Conservation (phyloP, 202 grass and related monocot genomes). For the Zizania palustris region DNA sequence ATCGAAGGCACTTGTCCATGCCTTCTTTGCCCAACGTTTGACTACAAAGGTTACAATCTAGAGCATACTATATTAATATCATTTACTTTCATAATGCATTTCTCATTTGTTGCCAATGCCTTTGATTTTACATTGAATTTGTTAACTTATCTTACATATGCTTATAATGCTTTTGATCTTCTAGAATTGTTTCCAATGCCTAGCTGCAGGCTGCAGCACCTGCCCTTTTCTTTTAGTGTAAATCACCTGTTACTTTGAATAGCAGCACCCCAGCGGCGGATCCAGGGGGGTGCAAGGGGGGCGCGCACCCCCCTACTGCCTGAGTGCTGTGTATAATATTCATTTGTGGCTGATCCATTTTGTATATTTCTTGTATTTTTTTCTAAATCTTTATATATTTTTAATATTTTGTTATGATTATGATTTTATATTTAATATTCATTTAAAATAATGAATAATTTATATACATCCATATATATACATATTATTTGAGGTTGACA, state of each 20-base stretch:
- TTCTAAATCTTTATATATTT: no score
- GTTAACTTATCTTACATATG: background rate
- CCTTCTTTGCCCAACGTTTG: constrained; percentile 86
- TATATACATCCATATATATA: no score
- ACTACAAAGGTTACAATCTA: constrained; percentile 79
- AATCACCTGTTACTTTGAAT: background rate
- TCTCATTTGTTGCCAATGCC: background rate
- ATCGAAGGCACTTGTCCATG: constrained; percentile 85
- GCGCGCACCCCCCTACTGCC: no score
- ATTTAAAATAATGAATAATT: no score
- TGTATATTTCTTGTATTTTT: no score
- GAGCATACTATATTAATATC: constrained; percentile 29
- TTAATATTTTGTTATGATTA: no score
- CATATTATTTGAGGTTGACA: no score
- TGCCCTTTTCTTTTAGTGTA: no score
- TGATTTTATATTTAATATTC: no score
- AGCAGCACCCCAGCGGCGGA: background rate
- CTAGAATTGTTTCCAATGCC: constrained; percentile 7
- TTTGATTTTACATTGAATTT: background rate
- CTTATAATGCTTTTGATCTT: constrained; percentile 24
- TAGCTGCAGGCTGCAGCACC: constrained; percentile 7
- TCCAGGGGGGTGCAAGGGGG: no score
- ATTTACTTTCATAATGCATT: constrained; percentile 39
- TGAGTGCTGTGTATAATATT: no score
- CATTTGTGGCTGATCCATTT: no score